A percentile compares a stretch with the other conserved stretches of the same genome.
phyloP scores from a whole-genome alignment of 75 land plant species.

The Ceratopteris richardii region DNA sequence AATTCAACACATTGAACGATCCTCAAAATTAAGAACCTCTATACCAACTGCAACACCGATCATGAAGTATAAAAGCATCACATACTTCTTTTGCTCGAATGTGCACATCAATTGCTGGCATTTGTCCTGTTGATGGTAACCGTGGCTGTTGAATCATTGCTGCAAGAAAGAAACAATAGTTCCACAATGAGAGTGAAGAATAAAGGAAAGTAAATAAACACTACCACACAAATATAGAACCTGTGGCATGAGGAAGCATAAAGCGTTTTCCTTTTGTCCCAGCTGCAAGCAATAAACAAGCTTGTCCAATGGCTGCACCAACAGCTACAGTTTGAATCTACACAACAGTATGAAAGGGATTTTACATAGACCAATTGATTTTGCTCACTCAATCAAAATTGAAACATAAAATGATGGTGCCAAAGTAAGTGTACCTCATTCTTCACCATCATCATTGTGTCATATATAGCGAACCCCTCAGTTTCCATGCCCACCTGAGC shows the following conservation, averaged over 20 bases:
- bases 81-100: slow-evolving; percentile 85
- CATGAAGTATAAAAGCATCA: neutral
- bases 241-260: slow-evolving; percentile 91
- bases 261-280: slow-evolving; percentile 85
- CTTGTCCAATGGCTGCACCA: slow-evolving; percentile 92
- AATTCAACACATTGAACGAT: slow-evolving; percentile 6
- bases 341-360: neutral
- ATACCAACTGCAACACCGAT: too few relatives aligned
- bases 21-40: slow-evolving; percentile 4
- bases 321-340: slow-evolving; percentile 86
- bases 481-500: slow-evolving; percentile 86
- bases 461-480: slow-evolving; percentile 95
- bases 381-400: too few relatives aligned
- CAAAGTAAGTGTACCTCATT: slow-evolving; percentile 54
- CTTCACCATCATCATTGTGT: slow-evolving; percentile 70
- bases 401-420: neutral
- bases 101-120: slow-evolving; percentile 89
- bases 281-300: slow-evolving; percentile 82
- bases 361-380: too few relatives aligned
- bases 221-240: slow-evolving; percentile 18
- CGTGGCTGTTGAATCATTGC: slow-evolving; percentile 97
- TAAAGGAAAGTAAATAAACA: too few relatives aligned
- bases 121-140: slow-evolving; percentile 78
- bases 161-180: slow-evolving; percentile 14
- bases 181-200: too few relatives aligned